phyloP scores from a whole-genome alignment of 306 rosid genomes.

The Canavalia ensiformis region DNA sequence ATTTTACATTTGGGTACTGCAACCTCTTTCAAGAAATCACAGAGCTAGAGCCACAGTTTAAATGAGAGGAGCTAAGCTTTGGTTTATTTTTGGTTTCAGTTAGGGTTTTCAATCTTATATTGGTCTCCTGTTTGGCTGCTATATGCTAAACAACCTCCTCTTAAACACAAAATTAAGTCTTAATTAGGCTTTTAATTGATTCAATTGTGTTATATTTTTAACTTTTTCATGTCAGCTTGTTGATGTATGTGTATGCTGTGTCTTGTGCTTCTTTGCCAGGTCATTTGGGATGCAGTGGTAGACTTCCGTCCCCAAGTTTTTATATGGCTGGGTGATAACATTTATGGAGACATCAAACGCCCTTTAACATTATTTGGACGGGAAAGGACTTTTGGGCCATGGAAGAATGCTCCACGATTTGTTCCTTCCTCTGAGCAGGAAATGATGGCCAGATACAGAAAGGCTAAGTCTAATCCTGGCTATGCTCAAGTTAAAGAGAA shows the following conservation, averaged over 20 bases:
- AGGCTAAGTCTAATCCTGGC: slow-evolving; percentile 69
- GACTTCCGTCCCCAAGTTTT: slow-evolving; percentile 75
- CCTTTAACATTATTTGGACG: slow-evolving; percentile 75
- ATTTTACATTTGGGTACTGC: slow-evolving; percentile 4
- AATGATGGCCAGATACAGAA: slow-evolving; percentile 66
- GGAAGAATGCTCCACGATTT: slow-evolving; percentile 84
- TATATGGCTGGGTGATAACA: slow-evolving; percentile 89
- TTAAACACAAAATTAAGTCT: slow-evolving; percentile 11
- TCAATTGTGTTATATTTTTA: not conserved
- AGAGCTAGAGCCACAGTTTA: slow-evolving; percentile 17
- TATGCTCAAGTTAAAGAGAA: slow-evolving; percentile 65
- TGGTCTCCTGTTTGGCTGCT: slow-evolving; percentile 35
- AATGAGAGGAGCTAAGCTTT: slow-evolving; percentile 9
- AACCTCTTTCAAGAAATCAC: not conserved
- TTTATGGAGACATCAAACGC: slow-evolving; percentile 80
- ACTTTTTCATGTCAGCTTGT: slow-evolving; percentile 8
- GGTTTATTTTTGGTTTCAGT: not conserved
- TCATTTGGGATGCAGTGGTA: slow-evolving; percentile 72
- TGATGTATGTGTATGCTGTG: slow-evolving; percentile 21
- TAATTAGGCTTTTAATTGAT: slow-evolving; percentile 30
- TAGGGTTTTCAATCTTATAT: slow-evolving; percentile 29
- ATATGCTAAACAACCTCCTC: slow-evolving; percentile 8
- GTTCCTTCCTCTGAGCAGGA: slow-evolving; percentile 70
- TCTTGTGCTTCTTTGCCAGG: slow-evolving; percentile 62
- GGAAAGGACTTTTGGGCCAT: slow-evolving; percentile 82